A percentile compares a stretch with the other conserved stretches of the same genome.
Conservation (phyloP, 805 yeast species). For the Limtongia smithiae region DNA sequence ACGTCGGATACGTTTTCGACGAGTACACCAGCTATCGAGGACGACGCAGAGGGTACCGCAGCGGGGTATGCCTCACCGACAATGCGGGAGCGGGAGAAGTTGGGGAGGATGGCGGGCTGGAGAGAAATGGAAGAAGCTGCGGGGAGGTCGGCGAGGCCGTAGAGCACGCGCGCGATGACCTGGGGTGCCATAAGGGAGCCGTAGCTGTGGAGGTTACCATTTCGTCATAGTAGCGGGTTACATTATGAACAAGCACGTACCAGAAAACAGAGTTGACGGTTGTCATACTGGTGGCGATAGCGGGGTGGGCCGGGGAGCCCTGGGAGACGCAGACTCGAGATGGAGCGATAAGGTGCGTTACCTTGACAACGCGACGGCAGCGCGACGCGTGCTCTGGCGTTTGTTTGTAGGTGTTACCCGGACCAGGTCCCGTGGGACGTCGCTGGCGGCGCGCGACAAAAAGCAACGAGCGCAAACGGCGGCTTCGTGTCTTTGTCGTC, state of each 20-base stretch:
- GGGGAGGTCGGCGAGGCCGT: constrained; percentile 15
- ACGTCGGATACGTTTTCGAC: constrained; percentile 18
- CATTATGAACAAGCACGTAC: not conserved
- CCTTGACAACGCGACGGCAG: too few relatives aligned
- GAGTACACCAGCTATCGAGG: constrained; percentile 22
- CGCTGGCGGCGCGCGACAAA: too few relatives aligned
- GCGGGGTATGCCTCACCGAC: constrained; percentile 31
- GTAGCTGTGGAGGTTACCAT: constrained; percentile 28
- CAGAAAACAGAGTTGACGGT: not conserved
- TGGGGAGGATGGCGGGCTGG: constrained; percentile 12
- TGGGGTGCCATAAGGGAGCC: constrained; percentile 32
- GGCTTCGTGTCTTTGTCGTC: too few relatives aligned
- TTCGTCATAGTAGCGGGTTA: not conserved
- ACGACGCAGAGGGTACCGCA: not conserved
- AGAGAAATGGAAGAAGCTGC: constrained; percentile 6
- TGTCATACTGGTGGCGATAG: too few relatives aligned
- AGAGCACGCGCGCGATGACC: constrained; percentile 31
- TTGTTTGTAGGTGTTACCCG: too few relatives aligned
- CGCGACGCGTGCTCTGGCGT: too few relatives aligned
- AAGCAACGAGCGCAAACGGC: too few relatives aligned
- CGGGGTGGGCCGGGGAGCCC: too few relatives aligned
- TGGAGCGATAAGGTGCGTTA: too few relatives aligned
- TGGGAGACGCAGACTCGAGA: too few relatives aligned
- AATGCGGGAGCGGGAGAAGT: constrained; percentile 15
- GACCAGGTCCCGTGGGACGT: too few relatives aligned